Conservation (phyloP, 257 asterid genomes). For the Fraxinus quadrangulata region DNA sequence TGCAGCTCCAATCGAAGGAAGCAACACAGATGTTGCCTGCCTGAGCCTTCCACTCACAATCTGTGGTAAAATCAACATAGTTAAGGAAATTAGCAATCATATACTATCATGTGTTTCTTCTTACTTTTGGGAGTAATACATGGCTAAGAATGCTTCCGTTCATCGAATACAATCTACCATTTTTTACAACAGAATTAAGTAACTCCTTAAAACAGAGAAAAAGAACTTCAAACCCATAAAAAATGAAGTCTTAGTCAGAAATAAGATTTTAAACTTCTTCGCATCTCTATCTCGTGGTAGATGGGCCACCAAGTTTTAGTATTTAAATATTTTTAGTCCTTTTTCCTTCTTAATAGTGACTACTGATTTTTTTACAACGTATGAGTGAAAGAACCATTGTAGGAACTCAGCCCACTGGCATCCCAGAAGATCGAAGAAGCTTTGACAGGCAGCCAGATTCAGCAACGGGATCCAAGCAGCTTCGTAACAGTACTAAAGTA, state of each 20-base stretch:
- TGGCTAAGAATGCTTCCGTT: neutral
- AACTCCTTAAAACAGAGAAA: neutral
- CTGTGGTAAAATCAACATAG: neutral
- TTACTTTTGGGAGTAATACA: neutral
- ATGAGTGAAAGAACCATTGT: neutral
- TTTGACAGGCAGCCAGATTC: neutral
- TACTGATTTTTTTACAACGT: neutral
- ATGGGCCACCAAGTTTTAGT: neutral
- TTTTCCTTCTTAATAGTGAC: neutral
- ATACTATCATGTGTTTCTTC: neutral
- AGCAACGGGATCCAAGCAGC: neutral
- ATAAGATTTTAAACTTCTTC: neutral
- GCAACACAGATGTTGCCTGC: conserved; percentile 32
- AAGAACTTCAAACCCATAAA: neutral
- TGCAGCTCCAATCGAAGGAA: conserved; percentile 30
- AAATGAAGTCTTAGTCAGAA: neutral
- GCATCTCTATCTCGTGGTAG: neutral
- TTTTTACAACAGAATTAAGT: neutral
- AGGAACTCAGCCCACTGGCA: neutral
- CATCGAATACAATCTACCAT: neutral
- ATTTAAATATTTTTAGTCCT: neutral
- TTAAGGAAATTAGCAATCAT: neutral
- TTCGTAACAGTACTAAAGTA: neutral
- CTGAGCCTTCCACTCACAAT: conserved; percentile 32
- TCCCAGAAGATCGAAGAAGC: neutral